Evolutionary conservation across 23 red algal species (phyloP), one percentile per base, ranked within the genome.

Genomic region (Cyanidium caldarium): DNA sequence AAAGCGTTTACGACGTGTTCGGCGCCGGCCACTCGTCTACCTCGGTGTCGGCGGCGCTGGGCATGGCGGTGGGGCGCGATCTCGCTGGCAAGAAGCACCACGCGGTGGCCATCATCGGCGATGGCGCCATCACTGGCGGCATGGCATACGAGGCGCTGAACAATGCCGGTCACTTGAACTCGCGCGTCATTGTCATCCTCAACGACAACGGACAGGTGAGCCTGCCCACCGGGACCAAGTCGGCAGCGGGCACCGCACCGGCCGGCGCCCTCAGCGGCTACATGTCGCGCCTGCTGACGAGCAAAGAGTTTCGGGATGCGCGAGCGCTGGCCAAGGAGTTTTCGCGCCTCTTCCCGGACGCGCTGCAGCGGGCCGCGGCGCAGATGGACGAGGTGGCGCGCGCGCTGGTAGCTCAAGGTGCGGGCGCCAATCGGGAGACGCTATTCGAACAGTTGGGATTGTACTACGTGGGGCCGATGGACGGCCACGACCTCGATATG

Each of bases 71-170:
- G 1, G 90, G 82, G 7, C 45, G 90, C 2, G 90, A 95, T 67
- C 72, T 87, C 14, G 77, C 79, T 2, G 83, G 72, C 25, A 80
- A 85, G 31, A 81, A 74, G 17, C 79, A 86, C 39, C 40, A 84
- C 3, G 61, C 67, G 65, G 81, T 95, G 13, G 90, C 90, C 36
- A 82, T 95, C 40, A 95, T 95, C 67, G 90, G 90, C 16, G 90
- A 95, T 51, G 90, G 90, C 69, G 90, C 84, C 38, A 78, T 95
- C 58, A 95, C 90, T 14, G 90, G 90, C 41, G 90, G 90, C 3
- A 86, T 87, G 69, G 90, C 90, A 3, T 95, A 95, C 79, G 90
- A 95, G 45, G 90, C 90, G 17, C 79, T 95, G 83, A 95, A 95
- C 83, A 87, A 95, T 44, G 83, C 84, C 23, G 90, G 90, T 23